These are phyloP conservation scores for Conticribra weissflogii DNA, from an alignment of 108 stramenopile genomes.

Conservation along the genomic window DNA sequence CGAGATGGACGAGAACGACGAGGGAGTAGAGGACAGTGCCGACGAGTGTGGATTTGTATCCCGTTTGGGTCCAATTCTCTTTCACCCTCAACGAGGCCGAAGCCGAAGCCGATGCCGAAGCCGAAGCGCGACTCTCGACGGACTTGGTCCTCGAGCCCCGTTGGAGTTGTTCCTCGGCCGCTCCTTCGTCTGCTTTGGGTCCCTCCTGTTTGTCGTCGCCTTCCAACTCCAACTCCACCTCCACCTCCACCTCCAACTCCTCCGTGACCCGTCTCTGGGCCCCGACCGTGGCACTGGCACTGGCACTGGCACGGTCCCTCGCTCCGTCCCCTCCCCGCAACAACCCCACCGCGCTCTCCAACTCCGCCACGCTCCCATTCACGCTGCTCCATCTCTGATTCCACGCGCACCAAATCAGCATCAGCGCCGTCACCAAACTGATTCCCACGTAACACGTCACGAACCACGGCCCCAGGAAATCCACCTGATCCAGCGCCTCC, in stretches of 20 bases:
- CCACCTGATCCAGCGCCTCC: constrained; percentile 26
- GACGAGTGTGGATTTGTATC: constrained; percentile 51
- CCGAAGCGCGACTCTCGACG: no score
- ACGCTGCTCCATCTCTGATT: constrained; percentile 57
- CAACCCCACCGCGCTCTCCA: constrained; percentile 8
- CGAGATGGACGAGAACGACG: constrained; percentile 38
- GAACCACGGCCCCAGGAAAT: constrained; percentile 44
- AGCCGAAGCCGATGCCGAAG: constrained; percentile 2
- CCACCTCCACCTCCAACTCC: no score
- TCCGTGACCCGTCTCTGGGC: constrained; percentile 10
- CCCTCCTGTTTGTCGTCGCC: no score
- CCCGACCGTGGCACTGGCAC: no score
- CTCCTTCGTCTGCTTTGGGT: no score
- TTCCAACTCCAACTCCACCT: no score
- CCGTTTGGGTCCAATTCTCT: constrained; percentile 55
- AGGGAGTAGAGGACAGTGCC: constrained; percentile 49
- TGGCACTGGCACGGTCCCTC: no score
- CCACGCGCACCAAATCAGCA: constrained; percentile 56
- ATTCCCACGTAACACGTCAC: constrained; percentile 45
- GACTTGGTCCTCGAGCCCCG: no score
- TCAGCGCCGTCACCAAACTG: constrained; percentile 25
- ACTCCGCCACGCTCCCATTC: constrained; percentile 21
- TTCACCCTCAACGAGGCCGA: not conserved
- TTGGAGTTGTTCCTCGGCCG: no score
- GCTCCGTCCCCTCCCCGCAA: no score